Conservation (phyloP, 2,329 filamentous ascomycete species). For the Dendryphion nanum region DNA sequence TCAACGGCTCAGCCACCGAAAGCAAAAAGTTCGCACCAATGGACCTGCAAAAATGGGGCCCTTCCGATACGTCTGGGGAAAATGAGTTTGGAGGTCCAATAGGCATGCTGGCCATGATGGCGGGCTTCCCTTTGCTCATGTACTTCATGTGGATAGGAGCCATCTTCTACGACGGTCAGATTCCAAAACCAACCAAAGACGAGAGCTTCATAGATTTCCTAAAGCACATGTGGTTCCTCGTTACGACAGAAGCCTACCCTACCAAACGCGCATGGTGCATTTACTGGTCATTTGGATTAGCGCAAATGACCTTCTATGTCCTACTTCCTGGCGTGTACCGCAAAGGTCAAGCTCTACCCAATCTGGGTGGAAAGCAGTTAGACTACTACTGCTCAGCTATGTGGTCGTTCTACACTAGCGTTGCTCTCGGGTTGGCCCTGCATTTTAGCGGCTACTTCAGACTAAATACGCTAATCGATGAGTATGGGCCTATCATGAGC, state of each 20-base stretch:
- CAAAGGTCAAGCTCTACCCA: constrained; percentile 83
- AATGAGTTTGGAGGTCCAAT: constrained; percentile 86
- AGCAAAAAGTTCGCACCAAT: too few relatives aligned
- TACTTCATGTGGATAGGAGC: constrained; percentile 99
- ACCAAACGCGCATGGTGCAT: constrained; percentile 80
- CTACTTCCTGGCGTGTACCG: constrained; percentile 82
- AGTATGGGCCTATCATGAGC: constrained; percentile 89
- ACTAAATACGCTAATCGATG: constrained; percentile 87
- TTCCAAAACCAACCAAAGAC: constrained; percentile 65
- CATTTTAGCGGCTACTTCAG: constrained; percentile 85
- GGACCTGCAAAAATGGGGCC: too few relatives aligned
- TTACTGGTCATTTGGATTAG: constrained; percentile 91
- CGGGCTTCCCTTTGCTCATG: constrained; percentile 91
- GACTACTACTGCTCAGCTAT: constrained; percentile 93
- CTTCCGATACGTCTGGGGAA: too few relatives aligned
- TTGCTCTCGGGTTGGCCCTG: constrained; percentile 66
- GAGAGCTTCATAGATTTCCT: constrained; percentile 71
- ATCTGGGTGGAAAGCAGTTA: constrained; percentile 80
- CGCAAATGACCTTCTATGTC: constrained; percentile 81
- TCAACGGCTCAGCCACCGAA: too few relatives aligned
- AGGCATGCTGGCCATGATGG: constrained; percentile 84
- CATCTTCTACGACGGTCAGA: constrained; percentile 83
- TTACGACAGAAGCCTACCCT: constrained; percentile 83
- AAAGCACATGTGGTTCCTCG: constrained; percentile 66
- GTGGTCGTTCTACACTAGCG: constrained; percentile 82